Evolutionary conservation across 495 filamentous ascomycete species (phyloP).

Genomic region (Trichoderma reesei): DNA sequence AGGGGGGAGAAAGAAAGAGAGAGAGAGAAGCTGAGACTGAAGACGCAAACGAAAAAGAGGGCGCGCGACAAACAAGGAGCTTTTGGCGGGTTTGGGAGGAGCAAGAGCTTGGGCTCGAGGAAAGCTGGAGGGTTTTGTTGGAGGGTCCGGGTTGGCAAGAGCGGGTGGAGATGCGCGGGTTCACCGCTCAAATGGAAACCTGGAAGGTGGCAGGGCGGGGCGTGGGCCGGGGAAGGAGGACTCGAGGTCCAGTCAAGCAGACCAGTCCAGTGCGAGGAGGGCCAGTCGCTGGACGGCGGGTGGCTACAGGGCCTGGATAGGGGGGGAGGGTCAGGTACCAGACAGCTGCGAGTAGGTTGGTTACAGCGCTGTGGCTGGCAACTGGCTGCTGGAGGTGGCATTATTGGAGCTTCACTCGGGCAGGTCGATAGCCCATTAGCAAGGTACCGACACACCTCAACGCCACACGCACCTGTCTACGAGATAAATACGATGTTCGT

Average conservation of each 20-base stretch:
- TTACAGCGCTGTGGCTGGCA: no score
- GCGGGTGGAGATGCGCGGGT: neutral
- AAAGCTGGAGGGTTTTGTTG: conserved; percentile 7
- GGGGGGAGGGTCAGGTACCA: neutral
- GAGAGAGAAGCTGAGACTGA: conserved; percentile 11
- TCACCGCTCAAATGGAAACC: conserved; percentile 6
- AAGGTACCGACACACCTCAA: no score
- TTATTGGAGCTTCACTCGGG: no score
- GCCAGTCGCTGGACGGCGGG: no score
- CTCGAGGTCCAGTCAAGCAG: neutral
- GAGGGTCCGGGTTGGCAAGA: neutral
- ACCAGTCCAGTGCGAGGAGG: no score
- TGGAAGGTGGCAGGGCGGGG: neutral
- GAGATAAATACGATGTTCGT: no score
- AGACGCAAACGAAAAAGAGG: conserved; percentile 14
- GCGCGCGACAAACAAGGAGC: conserved; percentile 5
- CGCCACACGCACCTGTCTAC: no score
- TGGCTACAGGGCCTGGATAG: neutral
- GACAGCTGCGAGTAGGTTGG: no score
- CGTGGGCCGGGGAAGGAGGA: neutral
- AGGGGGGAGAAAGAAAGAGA: conserved; percentile 17
- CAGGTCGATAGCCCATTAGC: no score
- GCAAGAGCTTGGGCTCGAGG: conserved; percentile 7
- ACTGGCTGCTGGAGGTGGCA: no score
- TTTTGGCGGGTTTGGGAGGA: neutral